Base-by-base conservation (phyloP, 2,329 filamentous ascomycete species). In the Canariomyces notabilis region DNA sequence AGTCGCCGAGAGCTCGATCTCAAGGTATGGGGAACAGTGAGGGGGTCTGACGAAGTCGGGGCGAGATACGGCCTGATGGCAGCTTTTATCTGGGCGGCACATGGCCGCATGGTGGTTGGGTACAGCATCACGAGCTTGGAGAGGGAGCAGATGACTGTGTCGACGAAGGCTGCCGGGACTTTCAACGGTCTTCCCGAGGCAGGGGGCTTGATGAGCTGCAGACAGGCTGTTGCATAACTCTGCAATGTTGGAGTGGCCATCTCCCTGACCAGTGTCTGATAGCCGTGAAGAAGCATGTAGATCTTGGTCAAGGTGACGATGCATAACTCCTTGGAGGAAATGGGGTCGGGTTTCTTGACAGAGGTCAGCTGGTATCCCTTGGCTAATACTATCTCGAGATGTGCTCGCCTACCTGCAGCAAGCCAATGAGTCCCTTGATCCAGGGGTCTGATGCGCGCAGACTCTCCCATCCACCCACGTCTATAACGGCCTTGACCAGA, bases 241-340 rank as follows among this genome's bases (percentile, higher is more conserved):
- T 87, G 81, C 16, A 96, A 70, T 3, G 81, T 87, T 2, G 89
- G 89, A 0, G 89, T 95, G 1, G 87, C 90, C 50, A 96, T 87
- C 62, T 96, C 90, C 57, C 91, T 79, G 36, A 91, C 75, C 43
- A 96, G 73, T 7, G 88, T 93, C 49, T 85, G 87, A 61, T 89
- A 89, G 31, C 84, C 80, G 60, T 89, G 87, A 33, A 90, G 85
- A 29, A 93, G 77, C 56, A 82, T 76, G 68, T 93, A 96, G 56
- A 96, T 89, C 59, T 86, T 83, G 16, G 87, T 86, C 51, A 96
- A 70, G 12, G 87, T 80, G 51, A 93, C 77, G 40, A 95, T 72
- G 55, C 80, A 80, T 48, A 96, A 66, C 62, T 85, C 85, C 62
- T 93, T 94, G 26, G 82, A 82, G 4, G 83, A 79, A 6, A 77